Evolutionary conservation across 805 yeast genomes (phyloP).

Genomic region (Candida sithepensis): DNA sequence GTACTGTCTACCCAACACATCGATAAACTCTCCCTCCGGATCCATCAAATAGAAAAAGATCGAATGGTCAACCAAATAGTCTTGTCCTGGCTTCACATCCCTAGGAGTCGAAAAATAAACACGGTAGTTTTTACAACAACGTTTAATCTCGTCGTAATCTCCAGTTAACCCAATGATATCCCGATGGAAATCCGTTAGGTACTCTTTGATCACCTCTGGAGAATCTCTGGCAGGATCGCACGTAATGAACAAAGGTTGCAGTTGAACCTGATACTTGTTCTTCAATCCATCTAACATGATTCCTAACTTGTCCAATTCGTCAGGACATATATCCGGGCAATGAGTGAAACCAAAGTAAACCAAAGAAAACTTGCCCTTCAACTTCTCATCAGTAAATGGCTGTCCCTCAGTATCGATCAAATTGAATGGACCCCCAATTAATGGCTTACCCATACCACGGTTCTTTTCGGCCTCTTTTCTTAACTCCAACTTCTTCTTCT

Average conservation of each 20-base stretch:
- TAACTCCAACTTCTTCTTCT: conserved; percentile 69
- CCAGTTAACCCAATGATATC: conserved; percentile 91
- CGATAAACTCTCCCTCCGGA: conserved; percentile 94
- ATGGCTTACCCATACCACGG: conserved; percentile 87
- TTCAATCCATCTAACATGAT: conserved; percentile 62
- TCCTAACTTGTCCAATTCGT: conserved; percentile 90
- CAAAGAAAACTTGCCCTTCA: conserved; percentile 75
- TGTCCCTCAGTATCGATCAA: conserved; percentile 69
- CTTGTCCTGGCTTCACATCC: conserved; percentile 91
- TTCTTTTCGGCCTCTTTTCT: conserved; percentile 81
- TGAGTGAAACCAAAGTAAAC: conserved; percentile 96
- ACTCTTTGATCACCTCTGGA: conserved; percentile 79
- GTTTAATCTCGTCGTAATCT: conserved; percentile 77
- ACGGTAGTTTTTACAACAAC: conserved; percentile 82
- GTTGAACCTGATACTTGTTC: conserved; percentile 45
- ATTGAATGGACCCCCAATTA: conserved; percentile 87
- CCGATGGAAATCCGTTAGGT: conserved; percentile 86
- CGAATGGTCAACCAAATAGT: conserved; percentile 94
- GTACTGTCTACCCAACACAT: conserved; percentile 89
- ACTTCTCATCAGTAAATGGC: conserved; percentile 70
- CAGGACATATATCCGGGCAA: conserved; percentile 99
- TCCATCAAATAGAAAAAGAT: conserved; percentile 97
- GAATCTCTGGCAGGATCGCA: conserved; percentile 96
- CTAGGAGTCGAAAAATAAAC: conserved; percentile 98
- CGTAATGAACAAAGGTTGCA: conserved; percentile 89